Evolutionary conservation across 495 filamentous ascomycete species (phyloP).

Genomic region (Tuber melanosporum): DNA sequence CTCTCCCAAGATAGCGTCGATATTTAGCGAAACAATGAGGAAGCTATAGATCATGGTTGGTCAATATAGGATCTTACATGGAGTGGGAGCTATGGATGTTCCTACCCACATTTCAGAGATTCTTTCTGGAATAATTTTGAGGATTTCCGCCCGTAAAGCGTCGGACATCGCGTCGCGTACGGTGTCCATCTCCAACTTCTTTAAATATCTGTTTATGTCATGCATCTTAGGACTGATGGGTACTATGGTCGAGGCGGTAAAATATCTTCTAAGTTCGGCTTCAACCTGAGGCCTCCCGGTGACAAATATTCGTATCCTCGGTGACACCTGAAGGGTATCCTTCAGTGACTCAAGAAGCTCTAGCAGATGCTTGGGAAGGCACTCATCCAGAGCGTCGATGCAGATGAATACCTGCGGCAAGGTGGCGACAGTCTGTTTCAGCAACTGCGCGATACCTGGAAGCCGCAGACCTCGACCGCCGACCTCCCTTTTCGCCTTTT

Average conservation of each 20-base stretch:
- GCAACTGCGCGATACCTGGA: neutral
- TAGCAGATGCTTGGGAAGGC: neutral
- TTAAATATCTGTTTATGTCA: neutral
- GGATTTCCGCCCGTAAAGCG: neutral
- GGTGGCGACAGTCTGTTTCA: neutral
- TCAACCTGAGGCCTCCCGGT: neutral
- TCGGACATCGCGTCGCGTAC: neutral
- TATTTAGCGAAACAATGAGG: neutral
- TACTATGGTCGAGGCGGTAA: neutral
- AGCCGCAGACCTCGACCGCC: neutral
- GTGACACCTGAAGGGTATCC: neutral
- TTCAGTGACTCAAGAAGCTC: neutral
- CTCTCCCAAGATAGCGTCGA: neutral
- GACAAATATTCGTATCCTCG: neutral
- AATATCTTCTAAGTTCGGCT: neutral
- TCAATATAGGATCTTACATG: neutral
- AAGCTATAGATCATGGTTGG: neutral
- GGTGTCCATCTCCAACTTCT: neutral
- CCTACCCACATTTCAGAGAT: neutral
- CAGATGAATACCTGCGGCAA: neutral
- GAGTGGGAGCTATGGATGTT: neutral
- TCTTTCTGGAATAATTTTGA: neutral
- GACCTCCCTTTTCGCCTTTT: neutral
- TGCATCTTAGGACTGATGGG: neutral
- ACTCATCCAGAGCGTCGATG: neutral